Conservation (phyloP, 805 yeast genomes). For the Kodamaea leandrae region DNA sequence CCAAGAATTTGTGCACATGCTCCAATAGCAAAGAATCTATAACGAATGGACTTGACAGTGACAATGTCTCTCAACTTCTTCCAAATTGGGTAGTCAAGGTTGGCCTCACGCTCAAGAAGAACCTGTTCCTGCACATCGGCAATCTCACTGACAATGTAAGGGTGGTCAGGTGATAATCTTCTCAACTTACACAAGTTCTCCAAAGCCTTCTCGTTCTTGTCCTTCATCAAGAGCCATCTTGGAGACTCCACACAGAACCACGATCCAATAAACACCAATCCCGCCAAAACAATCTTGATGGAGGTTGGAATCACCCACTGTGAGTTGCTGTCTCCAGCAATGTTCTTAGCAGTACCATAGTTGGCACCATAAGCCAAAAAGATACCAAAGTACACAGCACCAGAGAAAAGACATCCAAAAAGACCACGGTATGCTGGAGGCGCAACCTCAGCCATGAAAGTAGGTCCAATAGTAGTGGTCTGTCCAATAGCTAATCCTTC, state of each 20-base stretch:
- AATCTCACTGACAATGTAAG: slow-evolving; percentile 49
- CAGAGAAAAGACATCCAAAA: slow-evolving; percentile 52
- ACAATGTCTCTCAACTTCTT: slow-evolving; percentile 33
- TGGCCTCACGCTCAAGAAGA: slow-evolving; percentile 20
- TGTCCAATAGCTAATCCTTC: slow-evolving; percentile 60
- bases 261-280: slow-evolving; percentile 42
- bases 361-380: slow-evolving; percentile 47
- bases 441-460: slow-evolving; percentile 52
- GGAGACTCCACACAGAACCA: slow-evolving; percentile 47
- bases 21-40: slow-evolving; percentile 46
- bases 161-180: slow-evolving; percentile 44
- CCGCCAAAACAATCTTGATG: slow-evolving; percentile 48
- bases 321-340: slow-evolving; percentile 25
- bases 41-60: slow-evolving; percentile 26
- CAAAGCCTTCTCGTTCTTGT: slow-evolving; percentile 40
- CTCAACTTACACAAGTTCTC: slow-evolving; percentile 42
- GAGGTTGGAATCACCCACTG: slow-evolving; percentile 57
- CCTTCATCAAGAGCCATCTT: slow-evolving; percentile 48
- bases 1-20: slow-evolving; percentile 32
- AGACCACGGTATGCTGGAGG: slow-evolving; percentile 53
- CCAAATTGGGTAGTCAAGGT: slow-evolving; percentile 11
- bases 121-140: slow-evolving; percentile 35
- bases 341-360: slow-evolving; percentile 46
- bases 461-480: slow-evolving; percentile 55
- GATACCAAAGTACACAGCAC: slow-evolving; percentile 56